Evolutionary conservation across 2,329 filamentous ascomycete species (phyloP).

Genomic region (Rhynchosporium graminicola): DNA sequence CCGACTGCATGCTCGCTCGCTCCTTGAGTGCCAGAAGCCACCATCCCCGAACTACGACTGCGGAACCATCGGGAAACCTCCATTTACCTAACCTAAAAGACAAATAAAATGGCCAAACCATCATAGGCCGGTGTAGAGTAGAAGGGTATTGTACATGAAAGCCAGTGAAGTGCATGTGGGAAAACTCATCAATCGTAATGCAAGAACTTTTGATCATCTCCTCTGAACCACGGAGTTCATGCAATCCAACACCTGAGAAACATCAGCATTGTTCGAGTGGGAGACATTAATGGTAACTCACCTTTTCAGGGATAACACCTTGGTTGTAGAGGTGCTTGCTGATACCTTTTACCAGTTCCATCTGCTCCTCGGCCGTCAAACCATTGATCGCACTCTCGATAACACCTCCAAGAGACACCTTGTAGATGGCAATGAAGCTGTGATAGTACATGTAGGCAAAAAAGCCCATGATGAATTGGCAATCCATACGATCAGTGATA

Average conservation of each 20-base stretch:
- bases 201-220: constrained; percentile 32
- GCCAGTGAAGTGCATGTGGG: constrained; percentile 24
- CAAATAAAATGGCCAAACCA: constrained; percentile 7
- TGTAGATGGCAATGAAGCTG: constrained; percentile 90
- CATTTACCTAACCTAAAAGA: not conserved
- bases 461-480: constrained; percentile 99
- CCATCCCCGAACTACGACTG: not conserved
- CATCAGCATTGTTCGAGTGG: constrained; percentile 12
- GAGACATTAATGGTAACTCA: constrained; percentile 26
- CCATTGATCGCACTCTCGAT: constrained; percentile 91
- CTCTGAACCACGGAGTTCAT: constrained; percentile 33
- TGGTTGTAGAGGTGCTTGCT: constrained; percentile 66
- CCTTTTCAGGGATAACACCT: constrained; percentile 45
- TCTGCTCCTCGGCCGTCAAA: constrained; percentile 83
- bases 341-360: constrained; percentile 72
- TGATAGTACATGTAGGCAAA: constrained; percentile 99
- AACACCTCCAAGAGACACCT: constrained; percentile 80
- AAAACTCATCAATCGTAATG: constrained; percentile 35
- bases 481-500: constrained; percentile 99
- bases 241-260: constrained; percentile 34
- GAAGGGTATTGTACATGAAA: constrained; percentile 35
- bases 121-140: constrained; percentile 27
- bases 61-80: not conserved
- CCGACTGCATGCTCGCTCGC: constrained; percentile 13
- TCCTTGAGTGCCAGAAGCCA: constrained; percentile 10